phyloP scores from a whole-genome alignment of 768 basidiomycete genomes.

The Postia placenta region DNA sequence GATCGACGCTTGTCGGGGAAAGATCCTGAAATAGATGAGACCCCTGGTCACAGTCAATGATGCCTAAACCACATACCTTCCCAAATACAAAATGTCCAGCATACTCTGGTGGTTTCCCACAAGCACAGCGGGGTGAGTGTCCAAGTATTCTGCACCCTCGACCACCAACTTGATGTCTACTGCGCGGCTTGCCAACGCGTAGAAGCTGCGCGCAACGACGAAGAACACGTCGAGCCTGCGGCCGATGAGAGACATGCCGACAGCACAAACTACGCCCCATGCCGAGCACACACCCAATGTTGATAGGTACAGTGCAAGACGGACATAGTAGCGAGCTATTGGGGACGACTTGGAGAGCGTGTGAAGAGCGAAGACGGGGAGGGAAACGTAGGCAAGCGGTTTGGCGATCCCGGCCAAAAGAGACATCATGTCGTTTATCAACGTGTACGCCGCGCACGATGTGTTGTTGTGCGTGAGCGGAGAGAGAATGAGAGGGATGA shows the following conservation, averaged over 20 bases:
- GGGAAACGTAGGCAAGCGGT: conserved; percentile 71
- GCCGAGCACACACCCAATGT: conserved; percentile 65
- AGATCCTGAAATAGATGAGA: conserved; percentile 42
- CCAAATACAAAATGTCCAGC: conserved; percentile 80
- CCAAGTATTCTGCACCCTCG: conserved; percentile 82
- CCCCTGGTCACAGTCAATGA: background rate
- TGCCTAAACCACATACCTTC: conserved; percentile 47
- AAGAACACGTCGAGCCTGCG: conserved; percentile 75
- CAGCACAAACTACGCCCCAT: conserved; percentile 63
- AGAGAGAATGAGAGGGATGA: conserved; percentile 7
- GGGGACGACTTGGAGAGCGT: conserved; percentile 52
- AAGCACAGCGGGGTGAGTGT: conserved; percentile 64
- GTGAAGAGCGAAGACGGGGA: conserved; percentile 63
- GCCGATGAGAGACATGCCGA: conserved; percentile 61
- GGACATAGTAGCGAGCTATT: conserved; percentile 64
- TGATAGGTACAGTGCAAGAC: conserved; percentile 65
- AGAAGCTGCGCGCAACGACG: conserved; percentile 80
- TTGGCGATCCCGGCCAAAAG: conserved; percentile 54
- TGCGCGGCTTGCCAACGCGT: conserved; percentile 53
- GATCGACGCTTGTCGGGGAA: conserved; percentile 79
- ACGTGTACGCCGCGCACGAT: conserved; percentile 8
- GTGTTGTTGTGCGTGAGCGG: background rate
- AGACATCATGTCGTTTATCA: conserved; percentile 44
- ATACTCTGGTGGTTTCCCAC: conserved; percentile 93
- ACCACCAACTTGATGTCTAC: conserved; percentile 68